Evolutionary conservation across 2,329 filamentous ascomycete genomes (phyloP).

Genomic region (Karstenula rhodostoma): DNA sequence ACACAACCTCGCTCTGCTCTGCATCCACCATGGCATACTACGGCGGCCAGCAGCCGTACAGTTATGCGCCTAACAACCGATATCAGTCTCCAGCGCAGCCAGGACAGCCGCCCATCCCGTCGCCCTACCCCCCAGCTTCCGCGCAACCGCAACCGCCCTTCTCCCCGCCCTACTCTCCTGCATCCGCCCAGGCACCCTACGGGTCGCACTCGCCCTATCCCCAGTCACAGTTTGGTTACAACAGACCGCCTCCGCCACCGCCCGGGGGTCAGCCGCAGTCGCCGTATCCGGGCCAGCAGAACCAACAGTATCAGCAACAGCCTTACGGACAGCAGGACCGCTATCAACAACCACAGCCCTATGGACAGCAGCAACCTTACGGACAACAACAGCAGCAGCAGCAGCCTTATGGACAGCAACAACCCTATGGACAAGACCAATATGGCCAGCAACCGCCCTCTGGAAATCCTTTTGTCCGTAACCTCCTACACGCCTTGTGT

Average conservation of each 20-base stretch:
- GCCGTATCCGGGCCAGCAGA: slow-evolving; percentile 23
- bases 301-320: slow-evolving; percentile 37
- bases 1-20: neutral
- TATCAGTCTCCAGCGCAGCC: slow-evolving; percentile 33
- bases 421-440: slow-evolving; percentile 32
- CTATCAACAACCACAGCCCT: slow-evolving; percentile 23
- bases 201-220: slow-evolving; percentile 46
- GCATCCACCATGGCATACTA: slow-evolving; percentile 38
- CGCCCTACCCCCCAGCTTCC: slow-evolving; percentile 44
- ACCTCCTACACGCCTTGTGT: slow-evolving; percentile 4
- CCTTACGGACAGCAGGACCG: slow-evolving; percentile 22
- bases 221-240: slow-evolving; percentile 2
- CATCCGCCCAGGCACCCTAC: slow-evolving; percentile 52
- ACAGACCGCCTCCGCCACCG: slow-evolving; percentile 1
- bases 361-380: slow-evolving; percentile 35
- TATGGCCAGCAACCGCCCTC: slow-evolving; percentile 45
- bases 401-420: slow-evolving; percentile 35
- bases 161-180: slow-evolving; percentile 48
- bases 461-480: slow-evolving; percentile 40
- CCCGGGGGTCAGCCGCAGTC: slow-evolving; percentile 3
- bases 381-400: slow-evolving; percentile 13
- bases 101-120: slow-evolving; percentile 39
- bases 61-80: slow-evolving; percentile 39
- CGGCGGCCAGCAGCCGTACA: slow-evolving; percentile 41
- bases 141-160: slow-evolving; percentile 38